Base-by-base conservation (phyloP, 768 basidiomycete species). In the Tylopilus cervinicoccineus region DNA sequence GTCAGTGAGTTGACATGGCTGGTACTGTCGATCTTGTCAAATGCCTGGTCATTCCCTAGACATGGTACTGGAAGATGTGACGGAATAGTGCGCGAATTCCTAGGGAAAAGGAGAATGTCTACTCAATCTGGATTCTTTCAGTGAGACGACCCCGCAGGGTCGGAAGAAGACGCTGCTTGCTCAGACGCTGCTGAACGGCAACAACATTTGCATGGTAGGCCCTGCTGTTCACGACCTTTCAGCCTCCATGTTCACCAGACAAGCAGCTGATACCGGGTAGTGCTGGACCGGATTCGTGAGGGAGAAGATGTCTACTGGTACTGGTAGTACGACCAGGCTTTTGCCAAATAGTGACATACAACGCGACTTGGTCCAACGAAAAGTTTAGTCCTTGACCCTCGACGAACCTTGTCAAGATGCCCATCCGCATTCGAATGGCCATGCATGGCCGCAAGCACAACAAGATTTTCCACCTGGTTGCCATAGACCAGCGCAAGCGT, bases 51-150 rank as follows among this genome's bases (percentile, higher is more conserved):
- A 12, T 27, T n/a, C 23, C 9, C 31, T 45, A 93, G 90, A 93
- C 64, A 91, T 94, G 86, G 92, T 94, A 6, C 70, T 99, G 45
- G 92, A 98, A 64, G 93, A 99, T 58, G 95, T 98, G 8, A 94
- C 83, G 6, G 95, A 99, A 72, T 96, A 86, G 95, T 97, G 51
- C 55, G 91, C 74, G 20, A 31, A 4, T 36, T 36, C 16, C 23
- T 34, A 33, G 39, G 17, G 14, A 43, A 17, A 31, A 13, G 31
- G 34, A 6, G 27, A 29, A 34, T 23, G 49, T 24, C 41, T 36
- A 27, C 45, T 37, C 37, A 37, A 34, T 31, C 23, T 42, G 32
- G n/a, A 16, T 46, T 33, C 33, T 27, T 49, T 12, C 55, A 98
- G 95, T 65, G 92, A 96, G 70, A 83, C 70, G 12, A 94, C 91